Conservation (phyloP, 2,329 filamentous ascomycete genomes). For the Didymella lethalis region DNA sequence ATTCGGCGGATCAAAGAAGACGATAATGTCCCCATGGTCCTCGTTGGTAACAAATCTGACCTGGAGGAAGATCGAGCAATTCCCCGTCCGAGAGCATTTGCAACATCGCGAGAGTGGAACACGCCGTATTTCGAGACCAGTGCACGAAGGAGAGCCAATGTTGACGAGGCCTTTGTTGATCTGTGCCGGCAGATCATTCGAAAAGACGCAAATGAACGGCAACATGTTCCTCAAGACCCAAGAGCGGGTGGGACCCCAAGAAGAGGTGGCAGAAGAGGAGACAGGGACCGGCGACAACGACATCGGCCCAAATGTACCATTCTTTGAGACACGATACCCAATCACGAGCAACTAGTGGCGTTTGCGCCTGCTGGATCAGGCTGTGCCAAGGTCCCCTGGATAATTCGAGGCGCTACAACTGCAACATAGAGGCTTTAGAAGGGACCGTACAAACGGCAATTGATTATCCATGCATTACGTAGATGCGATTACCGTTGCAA, state of each 20-base stretch:
- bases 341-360: conserved; percentile 27
- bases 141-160: conserved; percentile 81
- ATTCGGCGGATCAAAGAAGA: conserved; percentile 92
- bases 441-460: conserved; percentile 30
- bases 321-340: conserved; percentile 39
- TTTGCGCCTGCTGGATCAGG: conserved; percentile 37
- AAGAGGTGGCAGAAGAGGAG: conserved; percentile 16
- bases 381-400: conserved; percentile 3
- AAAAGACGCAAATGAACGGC: conserved; percentile 65
- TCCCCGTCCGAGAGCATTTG: conserved; percentile 79
- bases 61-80: conserved; percentile 85
- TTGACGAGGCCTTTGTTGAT: conserved; percentile 88
- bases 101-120: conserved; percentile 85
- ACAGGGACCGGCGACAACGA: conserved; percentile 21
- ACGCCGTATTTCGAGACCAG: conserved; percentile 92
- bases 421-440: conserved; percentile 35
- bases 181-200: conserved; percentile 83
- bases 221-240: conserved; percentile 29
- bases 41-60: conserved; percentile 92
- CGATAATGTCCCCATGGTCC: conserved; percentile 83
- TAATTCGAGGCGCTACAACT: conserved; percentile 12
- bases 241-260: conserved; percentile 12
- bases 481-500: background rate
- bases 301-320: conserved; percentile 40
- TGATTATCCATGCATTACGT: conserved; percentile 17